phyloP scores from a whole-genome alignment of 768 basidiomycete species.

The Suillus cothurnatus region DNA sequence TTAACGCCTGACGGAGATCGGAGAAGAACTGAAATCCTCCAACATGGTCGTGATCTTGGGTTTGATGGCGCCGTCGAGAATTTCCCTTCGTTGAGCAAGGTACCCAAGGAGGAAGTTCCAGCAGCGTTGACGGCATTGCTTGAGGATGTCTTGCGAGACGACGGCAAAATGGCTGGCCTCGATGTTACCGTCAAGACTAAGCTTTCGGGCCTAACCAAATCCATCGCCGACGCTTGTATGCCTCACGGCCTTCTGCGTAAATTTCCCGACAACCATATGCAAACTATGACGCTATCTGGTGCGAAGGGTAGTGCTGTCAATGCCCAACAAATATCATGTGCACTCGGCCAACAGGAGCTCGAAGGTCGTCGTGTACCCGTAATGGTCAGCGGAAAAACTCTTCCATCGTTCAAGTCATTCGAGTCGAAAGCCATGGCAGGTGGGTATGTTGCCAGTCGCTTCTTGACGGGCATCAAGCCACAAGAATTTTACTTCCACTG shows the following conservation, averaged over 20 bases:
- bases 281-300: conserved; percentile 96
- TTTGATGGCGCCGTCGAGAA: conserved; percentile 89
- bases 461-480: conserved; percentile 96
- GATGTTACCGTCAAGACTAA: conserved; percentile 91
- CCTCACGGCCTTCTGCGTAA: conserved; percentile 86
- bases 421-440: conserved; percentile 99
- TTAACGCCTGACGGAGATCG: conserved; percentile 82
- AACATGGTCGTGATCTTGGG: conserved; percentile 70
- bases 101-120: conserved; percentile 55
- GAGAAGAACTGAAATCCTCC: conserved; percentile 66
- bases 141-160: conserved; percentile 92
- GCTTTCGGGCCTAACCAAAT: conserved; percentile 83
- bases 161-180: conserved; percentile 95
- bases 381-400: conserved; percentile 98
- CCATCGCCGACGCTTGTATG: conserved; percentile 86
- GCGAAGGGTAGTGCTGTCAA: conserved; percentile 99
- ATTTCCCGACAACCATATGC: conserved; percentile 99
- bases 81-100: conserved; percentile 71
- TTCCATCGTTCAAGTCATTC: conserved; percentile 95
- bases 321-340: conserved; percentile 97
- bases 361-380: conserved; percentile 98
- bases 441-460: conserved; percentile 97
- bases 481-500: conserved; percentile 99
- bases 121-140: conserved; percentile 65
- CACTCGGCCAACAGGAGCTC: conserved; percentile 95